phyloP scores from a whole-genome alignment of 139 green algal genomes.

The Coccomyxa sp. region DNA sequence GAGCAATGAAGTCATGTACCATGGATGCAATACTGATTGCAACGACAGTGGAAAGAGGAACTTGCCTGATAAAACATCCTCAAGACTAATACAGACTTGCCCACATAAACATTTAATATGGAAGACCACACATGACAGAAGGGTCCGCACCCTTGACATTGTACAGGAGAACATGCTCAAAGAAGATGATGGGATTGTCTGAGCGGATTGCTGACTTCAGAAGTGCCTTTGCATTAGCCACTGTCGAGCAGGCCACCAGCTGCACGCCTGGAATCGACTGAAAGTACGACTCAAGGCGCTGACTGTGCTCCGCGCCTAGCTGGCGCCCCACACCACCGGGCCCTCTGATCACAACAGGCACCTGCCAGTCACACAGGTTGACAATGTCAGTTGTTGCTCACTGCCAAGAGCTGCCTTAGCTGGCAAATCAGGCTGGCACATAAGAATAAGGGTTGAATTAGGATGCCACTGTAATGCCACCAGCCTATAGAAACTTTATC shows the following conservation, averaged over 20 bases:
- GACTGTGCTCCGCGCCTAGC: constrained; percentile 92
- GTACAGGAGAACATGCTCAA: constrained; percentile 97
- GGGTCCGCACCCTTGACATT: constrained; percentile 78
- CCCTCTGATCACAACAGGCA: constrained; percentile 82
- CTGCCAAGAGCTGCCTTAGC: background rate
- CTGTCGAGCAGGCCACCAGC: constrained; percentile 87
- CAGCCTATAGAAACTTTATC: no score
- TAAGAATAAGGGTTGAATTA: background rate
- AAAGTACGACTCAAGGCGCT: constrained; percentile 97
- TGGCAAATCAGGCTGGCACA: no score
- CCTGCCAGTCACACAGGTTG: constrained; percentile 19
- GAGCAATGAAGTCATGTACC: background rate
- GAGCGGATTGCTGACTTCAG: constrained; percentile 80
- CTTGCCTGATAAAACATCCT: no score
- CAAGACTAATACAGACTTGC: no score
- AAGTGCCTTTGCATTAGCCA: constrained; percentile 86
- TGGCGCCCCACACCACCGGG: constrained; percentile 88
- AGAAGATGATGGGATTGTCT: constrained; percentile 91
- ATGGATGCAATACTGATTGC: no score
- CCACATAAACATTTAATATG: no score
- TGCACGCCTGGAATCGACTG: constrained; percentile 94
- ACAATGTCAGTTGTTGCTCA: background rate
- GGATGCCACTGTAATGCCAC: background rate
- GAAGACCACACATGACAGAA: no score
- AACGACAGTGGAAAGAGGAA: no score